Conservation (phyloP, 345 rosid genomes). For the Viola odorata region DNA sequence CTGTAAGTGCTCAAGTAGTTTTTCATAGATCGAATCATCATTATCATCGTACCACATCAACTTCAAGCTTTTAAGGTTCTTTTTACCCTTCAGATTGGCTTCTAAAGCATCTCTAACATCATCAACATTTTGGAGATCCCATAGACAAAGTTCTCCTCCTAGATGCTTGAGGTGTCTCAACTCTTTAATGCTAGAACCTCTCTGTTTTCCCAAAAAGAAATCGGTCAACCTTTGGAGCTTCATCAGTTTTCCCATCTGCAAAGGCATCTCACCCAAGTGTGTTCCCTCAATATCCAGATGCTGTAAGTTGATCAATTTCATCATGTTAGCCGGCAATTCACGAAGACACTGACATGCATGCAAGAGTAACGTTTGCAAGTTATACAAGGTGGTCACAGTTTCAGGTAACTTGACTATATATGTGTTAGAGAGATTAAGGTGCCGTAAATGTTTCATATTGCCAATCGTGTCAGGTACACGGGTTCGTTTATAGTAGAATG, state of each 20-base stretch:
- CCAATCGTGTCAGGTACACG: not conserved
- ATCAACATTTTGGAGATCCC: not conserved
- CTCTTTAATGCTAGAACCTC: constrained; percentile 7
- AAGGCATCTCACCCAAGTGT: constrained; percentile 1
- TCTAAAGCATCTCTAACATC: not conserved
- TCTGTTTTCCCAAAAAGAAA: not conserved
- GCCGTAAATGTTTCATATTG: not conserved
- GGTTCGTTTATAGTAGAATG: not conserved
- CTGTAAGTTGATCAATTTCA: not conserved
- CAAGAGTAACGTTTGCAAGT: not conserved
- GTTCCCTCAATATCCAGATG: not conserved
- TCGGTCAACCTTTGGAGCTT: not conserved
- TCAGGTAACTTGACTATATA: not conserved
- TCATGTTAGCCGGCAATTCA: not conserved
- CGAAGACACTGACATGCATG: not conserved
- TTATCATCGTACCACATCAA: not conserved
- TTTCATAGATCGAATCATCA: too few species aligned
- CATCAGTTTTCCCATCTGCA: not conserved
- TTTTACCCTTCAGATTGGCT: constrained; percentile 1
- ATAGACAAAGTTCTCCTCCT: not conserved
- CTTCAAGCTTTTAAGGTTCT: not conserved
- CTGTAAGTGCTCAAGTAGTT: not conserved
- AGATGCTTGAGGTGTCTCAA: not conserved
- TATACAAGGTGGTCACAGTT: not conserved
- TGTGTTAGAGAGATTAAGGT: not conserved